Conservation (phyloP, 1,284 basidiomycete species). For the Boletus semigastroideus region DNA sequence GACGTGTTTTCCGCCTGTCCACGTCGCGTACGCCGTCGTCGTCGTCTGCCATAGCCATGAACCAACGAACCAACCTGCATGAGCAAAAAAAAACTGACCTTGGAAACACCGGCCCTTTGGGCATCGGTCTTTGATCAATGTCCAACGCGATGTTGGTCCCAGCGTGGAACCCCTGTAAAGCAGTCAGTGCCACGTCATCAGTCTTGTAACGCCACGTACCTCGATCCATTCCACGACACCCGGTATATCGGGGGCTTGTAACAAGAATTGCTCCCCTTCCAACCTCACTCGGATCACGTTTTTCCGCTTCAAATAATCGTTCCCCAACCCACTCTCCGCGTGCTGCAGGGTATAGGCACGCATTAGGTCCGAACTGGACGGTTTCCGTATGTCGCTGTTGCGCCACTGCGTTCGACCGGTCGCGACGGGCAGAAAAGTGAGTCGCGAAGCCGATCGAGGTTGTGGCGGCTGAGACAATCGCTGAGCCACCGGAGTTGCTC, state of each 20-base stretch:
- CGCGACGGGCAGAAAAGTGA: constrained; percentile 16
- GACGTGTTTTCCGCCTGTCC: constrained; percentile 5
- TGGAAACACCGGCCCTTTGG: constrained; percentile 78
- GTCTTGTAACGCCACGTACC: constrained; percentile 46
- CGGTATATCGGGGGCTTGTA: constrained; percentile 86
- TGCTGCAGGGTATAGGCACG: constrained; percentile 81
- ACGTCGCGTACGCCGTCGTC: constrained; percentile 39
- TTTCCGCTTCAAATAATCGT: constrained; percentile 92
- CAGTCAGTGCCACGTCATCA: constrained; percentile 13
- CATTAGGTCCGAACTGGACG: constrained; percentile 50
- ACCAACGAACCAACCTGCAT: background rate
- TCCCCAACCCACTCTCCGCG: constrained; percentile 91
- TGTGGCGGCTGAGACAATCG: constrained; percentile 6
- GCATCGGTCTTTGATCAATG: constrained; percentile 88
- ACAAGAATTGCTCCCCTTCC: constrained; percentile 95
- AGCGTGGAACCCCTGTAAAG: constrained; percentile 77
- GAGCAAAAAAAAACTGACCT: constrained; percentile 46
- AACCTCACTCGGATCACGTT: constrained; percentile 93
- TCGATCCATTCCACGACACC: constrained; percentile 97
- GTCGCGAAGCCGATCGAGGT: constrained; percentile 22
- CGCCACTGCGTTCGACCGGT: constrained; percentile 14
- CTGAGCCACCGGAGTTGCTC: constrained; percentile 11
- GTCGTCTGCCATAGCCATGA: constrained; percentile 31
- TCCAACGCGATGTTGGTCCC: constrained; percentile 93
- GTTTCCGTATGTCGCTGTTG: constrained; percentile 36